These are phyloP conservation scores for Cercospora sp. DNA, from an alignment of 2,329 filamentous ascomycete species.

Conservation along the genomic window DNA sequence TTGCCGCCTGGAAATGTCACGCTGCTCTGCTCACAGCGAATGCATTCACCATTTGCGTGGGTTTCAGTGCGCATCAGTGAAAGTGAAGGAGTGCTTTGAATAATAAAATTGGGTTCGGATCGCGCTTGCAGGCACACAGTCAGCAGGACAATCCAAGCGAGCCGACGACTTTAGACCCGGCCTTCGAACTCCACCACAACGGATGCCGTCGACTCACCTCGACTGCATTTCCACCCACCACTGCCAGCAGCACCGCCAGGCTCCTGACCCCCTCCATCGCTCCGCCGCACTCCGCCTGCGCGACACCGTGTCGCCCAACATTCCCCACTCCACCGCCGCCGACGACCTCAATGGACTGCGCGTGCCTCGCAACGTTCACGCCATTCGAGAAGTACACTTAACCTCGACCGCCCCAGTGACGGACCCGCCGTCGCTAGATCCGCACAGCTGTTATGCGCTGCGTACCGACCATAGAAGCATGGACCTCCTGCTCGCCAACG, in stretches of 20 bases:
- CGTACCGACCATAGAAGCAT: conserved; percentile 32
- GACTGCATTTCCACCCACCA: not conserved
- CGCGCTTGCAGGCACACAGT: conserved; percentile 4
- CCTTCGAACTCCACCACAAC: not conserved
- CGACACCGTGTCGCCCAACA: conserved; percentile 5
- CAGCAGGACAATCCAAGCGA: conserved; percentile 2
- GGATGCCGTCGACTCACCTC: not conserved
- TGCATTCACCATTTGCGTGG: not conserved
- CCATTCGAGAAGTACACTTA: conserved; percentile 57
- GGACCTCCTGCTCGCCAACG: conserved; percentile 36
- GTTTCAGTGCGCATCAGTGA: not conserved
- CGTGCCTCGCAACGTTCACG: conserved; percentile 44
- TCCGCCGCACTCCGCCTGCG: not conserved
- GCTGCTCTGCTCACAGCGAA: not conserved
- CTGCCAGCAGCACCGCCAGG: not conserved
- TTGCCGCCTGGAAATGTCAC: not conserved
- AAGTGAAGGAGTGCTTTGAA: not conserved
- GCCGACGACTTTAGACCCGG: not conserved
- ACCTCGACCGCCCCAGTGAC: conserved; percentile 42
- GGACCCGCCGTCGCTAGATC: conserved; percentile 20
- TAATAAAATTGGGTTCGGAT: conserved; percentile 3
- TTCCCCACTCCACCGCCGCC: conserved; percentile 15
- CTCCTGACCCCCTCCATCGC: not conserved
- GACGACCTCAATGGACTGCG: conserved; percentile 55
- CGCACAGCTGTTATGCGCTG: conserved; percentile 32